Conservation (phyloP, 352 stramenopile species). For the Globisporangium spinosum region DNA sequence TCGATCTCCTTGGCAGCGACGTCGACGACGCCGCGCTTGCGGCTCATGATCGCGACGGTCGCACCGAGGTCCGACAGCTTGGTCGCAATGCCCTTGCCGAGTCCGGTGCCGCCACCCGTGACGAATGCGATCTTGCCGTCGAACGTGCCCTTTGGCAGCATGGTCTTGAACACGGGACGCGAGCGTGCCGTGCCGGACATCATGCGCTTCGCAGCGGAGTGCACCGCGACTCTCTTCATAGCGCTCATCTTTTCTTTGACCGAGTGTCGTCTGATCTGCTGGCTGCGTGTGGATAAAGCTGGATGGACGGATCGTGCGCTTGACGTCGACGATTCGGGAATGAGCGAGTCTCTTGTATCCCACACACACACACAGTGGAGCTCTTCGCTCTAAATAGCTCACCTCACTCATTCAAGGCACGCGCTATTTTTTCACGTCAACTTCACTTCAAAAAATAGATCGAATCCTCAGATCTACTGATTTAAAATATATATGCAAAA, state of each 20-base stretch:
- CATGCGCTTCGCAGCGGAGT: conserved; percentile 3
- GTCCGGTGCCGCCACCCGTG: conserved; percentile 93
- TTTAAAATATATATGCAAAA: background rate
- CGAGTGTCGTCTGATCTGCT: background rate
- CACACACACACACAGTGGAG: background rate
- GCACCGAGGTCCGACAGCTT: conserved; percentile 92
- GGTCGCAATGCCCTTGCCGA: conserved; percentile 93
- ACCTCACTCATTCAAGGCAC: background rate
- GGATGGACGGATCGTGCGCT: background rate
- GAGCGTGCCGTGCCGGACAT: conserved; percentile 21
- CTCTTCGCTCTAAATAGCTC: background rate
- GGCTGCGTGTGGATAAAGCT: background rate
- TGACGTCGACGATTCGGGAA: background rate
- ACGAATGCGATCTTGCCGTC: conserved; percentile 88
- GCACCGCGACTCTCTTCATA: background rate
- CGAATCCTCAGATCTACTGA: background rate
- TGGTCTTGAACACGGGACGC: conserved; percentile 42
- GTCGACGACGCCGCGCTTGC: conserved; percentile 89
- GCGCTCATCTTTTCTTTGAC: background rate
- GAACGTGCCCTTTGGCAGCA: conserved; percentile 67
- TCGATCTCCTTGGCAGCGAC: conserved; percentile 78
- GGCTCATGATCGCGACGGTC: conserved; percentile 93
- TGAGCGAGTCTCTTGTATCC: background rate
- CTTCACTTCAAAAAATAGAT: conserved; percentile 5
- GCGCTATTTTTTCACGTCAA: background rate